A percentile compares a stretch with the other conserved stretches of the same genome.
Evolutionary conservation across 176 grass and related monocot species (phyloP).

Genomic region (Avena atlantica): DNA sequence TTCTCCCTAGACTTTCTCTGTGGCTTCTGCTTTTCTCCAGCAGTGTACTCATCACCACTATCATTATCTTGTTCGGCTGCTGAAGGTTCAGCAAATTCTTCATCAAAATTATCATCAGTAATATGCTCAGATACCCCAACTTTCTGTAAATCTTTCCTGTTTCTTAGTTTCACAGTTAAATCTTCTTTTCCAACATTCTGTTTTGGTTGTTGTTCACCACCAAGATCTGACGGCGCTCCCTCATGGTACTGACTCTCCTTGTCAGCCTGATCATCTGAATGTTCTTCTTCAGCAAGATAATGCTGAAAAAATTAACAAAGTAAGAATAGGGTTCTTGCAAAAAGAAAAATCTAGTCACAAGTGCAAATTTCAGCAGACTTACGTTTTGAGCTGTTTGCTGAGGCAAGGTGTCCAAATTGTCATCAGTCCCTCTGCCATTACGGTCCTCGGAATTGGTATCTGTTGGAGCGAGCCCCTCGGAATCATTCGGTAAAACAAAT

Average conservation of each 20-base stretch:
- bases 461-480: slow-evolving; percentile 9
- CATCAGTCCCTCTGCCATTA: slow-evolving; percentile 29
- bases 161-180: slow-evolving; percentile 49
- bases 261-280: slow-evolving; percentile 25
- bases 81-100: slow-evolving; percentile 43
- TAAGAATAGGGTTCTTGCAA: slow-evolving; percentile 6
- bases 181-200: slow-evolving; percentile 24
- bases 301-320: slow-evolving; percentile 24
- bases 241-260: slow-evolving; percentile 9
- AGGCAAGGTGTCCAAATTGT: slow-evolving; percentile 36
- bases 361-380: slow-evolving; percentile 20
- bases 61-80: slow-evolving; percentile 48
- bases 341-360: background rate
- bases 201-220: slow-evolving; percentile 44
- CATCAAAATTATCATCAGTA: slow-evolving; percentile 40
- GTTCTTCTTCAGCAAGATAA: slow-evolving; percentile 31
- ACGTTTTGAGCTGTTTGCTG: slow-evolving; percentile 39
- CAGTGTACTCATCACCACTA: slow-evolving; percentile 47
- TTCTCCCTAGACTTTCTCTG: slow-evolving; percentile 51
- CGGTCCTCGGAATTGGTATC: slow-evolving; percentile 33
- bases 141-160: slow-evolving; percentile 33
- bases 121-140: slow-evolving; percentile 36
- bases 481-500: slow-evolving; percentile 56
- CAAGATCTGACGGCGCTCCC: slow-evolving; percentile 32
- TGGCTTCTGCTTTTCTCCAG: slow-evolving; percentile 42